A percentile compares a stretch with the other conserved stretches of the same genome.
These are phyloP conservation scores for Pichia membranifaciens DNA, from an alignment of 805 yeast species.

Conservation along the genomic window DNA sequence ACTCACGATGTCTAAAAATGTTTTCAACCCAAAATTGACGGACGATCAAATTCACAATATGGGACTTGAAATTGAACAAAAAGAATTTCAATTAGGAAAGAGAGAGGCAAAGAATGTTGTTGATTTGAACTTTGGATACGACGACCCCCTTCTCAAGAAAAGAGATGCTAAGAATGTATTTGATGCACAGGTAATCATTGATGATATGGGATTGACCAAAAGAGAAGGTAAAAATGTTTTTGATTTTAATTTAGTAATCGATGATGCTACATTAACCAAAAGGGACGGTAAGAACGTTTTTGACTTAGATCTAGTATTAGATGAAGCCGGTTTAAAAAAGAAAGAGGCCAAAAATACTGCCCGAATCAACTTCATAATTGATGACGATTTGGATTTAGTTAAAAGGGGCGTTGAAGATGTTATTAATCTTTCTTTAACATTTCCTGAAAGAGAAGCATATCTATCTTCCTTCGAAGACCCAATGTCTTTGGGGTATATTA, in stretches of 20 bases:
- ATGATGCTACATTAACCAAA: conserved; percentile 10
- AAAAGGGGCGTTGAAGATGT: conserved; percentile 23
- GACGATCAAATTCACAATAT: conserved; percentile 5
- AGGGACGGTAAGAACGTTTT: conserved; percentile 19
- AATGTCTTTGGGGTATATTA: conserved; percentile 3
- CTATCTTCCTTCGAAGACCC: conserved; percentile 1
- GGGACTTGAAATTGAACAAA: conserved; percentile 9
- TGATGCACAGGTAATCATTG: conserved; percentile 10
- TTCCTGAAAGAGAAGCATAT: background rate
- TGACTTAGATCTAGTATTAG: conserved; percentile 13
- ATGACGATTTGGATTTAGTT: conserved; percentile 13
- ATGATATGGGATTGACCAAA: background rate
- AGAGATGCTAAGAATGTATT: conserved; percentile 17
- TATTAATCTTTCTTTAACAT: background rate
- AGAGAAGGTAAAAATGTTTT: conserved; percentile 13
- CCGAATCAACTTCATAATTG: conserved; percentile 12
- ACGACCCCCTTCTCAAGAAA: conserved; percentile 13
- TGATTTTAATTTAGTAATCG: conserved; percentile 15
- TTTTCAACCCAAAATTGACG: conserved; percentile 3
- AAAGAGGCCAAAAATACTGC: conserved; percentile 16
- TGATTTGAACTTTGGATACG: conserved; percentile 14
- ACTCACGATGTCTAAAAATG: conserved; percentile 7
- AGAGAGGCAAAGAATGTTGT: conserved; percentile 15
- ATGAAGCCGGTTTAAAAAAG: conserved; percentile 4
- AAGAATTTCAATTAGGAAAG: conserved; percentile 9